Evolutionary conservation across 129 eudicot genomes (phyloP).

Genomic region (Rutidosis leptorrhynchoides): DNA sequence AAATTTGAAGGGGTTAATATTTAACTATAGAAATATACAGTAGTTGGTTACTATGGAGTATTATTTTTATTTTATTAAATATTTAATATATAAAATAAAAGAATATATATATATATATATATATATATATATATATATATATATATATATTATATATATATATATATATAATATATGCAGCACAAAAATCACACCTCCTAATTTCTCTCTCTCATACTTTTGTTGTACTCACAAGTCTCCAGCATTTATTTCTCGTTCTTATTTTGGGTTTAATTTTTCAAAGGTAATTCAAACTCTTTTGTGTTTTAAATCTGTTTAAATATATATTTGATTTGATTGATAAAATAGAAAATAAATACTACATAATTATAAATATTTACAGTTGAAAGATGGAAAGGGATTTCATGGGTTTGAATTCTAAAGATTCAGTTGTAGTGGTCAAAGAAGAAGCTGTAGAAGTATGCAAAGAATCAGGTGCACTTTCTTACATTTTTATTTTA

Average conservation of each 20-base stretch:
- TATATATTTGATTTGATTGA: not conserved
- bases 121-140: too few relatives aligned
- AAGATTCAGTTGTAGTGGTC: slow-evolving; percentile 42
- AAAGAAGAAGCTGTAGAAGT: slow-evolving; percentile 53
- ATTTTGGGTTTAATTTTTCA: slow-evolving; percentile 8
- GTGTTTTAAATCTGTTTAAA: not conserved
- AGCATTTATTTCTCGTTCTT: slow-evolving; percentile 18
- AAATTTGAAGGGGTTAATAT: not conserved
- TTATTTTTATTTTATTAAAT: too few relatives aligned
- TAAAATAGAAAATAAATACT: too few relatives aligned
- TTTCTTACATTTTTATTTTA: slow-evolving; percentile 1
- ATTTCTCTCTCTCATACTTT: slow-evolving; percentile 20
- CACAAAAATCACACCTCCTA: slow-evolving; percentile 6
- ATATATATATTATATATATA: too few relatives aligned
- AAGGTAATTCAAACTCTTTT: slow-evolving; percentile 5
- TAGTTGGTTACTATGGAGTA: too few relatives aligned
- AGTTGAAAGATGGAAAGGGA: slow-evolving; percentile 67
- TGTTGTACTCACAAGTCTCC: slow-evolving; percentile 19
- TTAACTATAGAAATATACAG: too few relatives aligned
- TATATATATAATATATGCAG: too few relatives aligned
- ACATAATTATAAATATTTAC: slow-evolving; percentile 1
- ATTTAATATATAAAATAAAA: too few relatives aligned
- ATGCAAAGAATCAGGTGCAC: slow-evolving; percentile 51
- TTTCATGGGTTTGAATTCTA: slow-evolving; percentile 73
- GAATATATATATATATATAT: too few relatives aligned